Conservation (phyloP, 495 filamentous ascomycete species). For the Letharia lupina region DNA sequence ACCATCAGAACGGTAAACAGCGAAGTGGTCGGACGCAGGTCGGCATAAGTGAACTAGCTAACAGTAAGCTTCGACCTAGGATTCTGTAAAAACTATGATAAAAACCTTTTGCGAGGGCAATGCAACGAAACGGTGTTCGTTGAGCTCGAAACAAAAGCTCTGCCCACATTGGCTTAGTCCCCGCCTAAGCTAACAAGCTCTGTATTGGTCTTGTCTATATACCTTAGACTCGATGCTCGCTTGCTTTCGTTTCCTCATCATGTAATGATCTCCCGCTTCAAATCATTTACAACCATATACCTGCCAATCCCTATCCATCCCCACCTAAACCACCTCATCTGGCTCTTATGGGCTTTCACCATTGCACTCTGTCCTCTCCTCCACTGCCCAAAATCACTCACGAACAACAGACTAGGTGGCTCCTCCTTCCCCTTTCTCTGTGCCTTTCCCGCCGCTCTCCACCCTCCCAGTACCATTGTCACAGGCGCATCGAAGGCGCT, state of each 20-base stretch:
- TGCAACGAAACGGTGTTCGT: too few relatives aligned
- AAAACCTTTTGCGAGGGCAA: too few relatives aligned
- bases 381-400: conserved; percentile 54
- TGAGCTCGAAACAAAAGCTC: too few relatives aligned
- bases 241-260: conserved; percentile 28
- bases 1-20: too few relatives aligned
- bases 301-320: conserved; percentile 85
- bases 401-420: conserved; percentile 55
- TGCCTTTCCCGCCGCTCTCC: conserved; percentile 28
- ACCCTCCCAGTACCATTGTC: conserved; percentile 47
- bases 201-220: too few relatives aligned
- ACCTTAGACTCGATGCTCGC: too few relatives aligned
- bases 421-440: conserved; percentile 30
- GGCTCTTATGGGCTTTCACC: conserved; percentile 79
- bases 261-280: conserved; percentile 44
- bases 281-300: conserved; percentile 94
- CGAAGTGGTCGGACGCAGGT: too few relatives aligned
- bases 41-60: too few relatives aligned
- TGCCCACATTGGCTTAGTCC: too few relatives aligned
- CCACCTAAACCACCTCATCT: conserved; percentile 98
- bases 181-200: too few relatives aligned
- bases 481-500: conserved; percentile 63
- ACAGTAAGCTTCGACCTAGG: too few relatives aligned
- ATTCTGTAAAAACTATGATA: too few relatives aligned
- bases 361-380: conserved; percentile 73